phyloP scores from a whole-genome alignment of 2,329 filamentous ascomycete species.

The Venturia carpophila region DNA sequence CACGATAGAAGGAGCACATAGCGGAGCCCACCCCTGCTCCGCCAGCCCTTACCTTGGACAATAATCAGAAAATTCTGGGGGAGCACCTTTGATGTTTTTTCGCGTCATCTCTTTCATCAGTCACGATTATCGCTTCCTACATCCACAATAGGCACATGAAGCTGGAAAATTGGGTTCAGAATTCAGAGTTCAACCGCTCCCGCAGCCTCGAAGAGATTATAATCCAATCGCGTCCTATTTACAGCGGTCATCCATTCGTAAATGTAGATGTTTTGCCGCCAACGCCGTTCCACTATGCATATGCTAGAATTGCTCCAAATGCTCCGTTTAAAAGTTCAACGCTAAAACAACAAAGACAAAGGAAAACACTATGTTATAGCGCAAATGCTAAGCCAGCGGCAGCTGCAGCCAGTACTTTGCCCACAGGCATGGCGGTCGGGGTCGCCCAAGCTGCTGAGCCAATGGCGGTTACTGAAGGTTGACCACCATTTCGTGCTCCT shows the following conservation, averaged over 20 bases:
- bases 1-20: not conserved
- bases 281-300: constrained; percentile 3
- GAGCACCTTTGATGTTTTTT: no score
- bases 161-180: not conserved
- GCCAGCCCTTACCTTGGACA: not conserved
- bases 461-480: constrained; percentile 24
- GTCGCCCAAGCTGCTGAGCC: constrained; percentile 22
- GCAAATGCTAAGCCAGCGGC: constrained; percentile 26
- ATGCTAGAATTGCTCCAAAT: constrained; percentile 9
- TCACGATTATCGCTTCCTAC: no score
- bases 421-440: constrained; percentile 27
- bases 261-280: not conserved
- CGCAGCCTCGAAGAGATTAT: not conserved
- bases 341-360: constrained; percentile 1
- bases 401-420: constrained; percentile 25
- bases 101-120: no score
- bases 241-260: not conserved
- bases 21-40: not conserved
- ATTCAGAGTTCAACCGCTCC: not conserved
- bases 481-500: constrained; percentile 36
- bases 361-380: not conserved
- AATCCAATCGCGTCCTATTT: not conserved
- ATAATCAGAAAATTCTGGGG: no score
- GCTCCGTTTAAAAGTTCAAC: not conserved
- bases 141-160: no score